These are phyloP conservation scores for Cyclotella cryptica DNA, from an alignment of 108 stramenopile genomes.

Conservation along the genomic window DNA sequence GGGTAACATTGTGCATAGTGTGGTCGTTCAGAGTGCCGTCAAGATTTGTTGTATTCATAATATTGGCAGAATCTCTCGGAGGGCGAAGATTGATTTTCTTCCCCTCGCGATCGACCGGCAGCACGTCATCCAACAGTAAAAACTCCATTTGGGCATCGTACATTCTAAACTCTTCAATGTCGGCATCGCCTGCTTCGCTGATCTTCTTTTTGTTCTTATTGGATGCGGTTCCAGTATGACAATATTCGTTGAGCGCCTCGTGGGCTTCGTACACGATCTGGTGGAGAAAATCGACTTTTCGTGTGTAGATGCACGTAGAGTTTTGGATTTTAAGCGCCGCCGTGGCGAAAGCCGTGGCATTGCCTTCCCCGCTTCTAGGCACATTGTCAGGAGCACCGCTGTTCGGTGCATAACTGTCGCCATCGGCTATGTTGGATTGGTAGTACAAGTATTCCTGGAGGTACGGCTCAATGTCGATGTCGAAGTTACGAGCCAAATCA, in stretches of 20 bases:
- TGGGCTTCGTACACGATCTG: conserved; percentile 84
- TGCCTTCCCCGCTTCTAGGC: conserved; percentile 46
- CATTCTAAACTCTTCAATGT: conserved; percentile 69
- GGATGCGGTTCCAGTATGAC: conserved; percentile 13
- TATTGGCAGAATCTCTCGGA: background rate
- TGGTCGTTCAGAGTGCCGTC: conserved; percentile 4
- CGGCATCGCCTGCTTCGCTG: conserved; percentile 48
- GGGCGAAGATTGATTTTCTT: conserved; percentile 61
- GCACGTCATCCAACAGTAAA: conserved; percentile 93
- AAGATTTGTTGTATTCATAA: background rate
- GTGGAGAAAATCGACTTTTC: conserved; percentile 97
- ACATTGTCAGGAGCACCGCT: conserved; percentile 38
- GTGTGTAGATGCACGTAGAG: conserved; percentile 83
- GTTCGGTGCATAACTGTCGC: too few species aligned
- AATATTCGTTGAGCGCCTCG: conserved; percentile 71
- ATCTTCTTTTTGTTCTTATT: conserved; percentile 34
- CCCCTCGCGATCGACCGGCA: conserved; percentile 71
- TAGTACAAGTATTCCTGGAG: conserved; percentile 65
- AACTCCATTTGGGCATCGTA: conserved; percentile 85
- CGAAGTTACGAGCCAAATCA: conserved; percentile 95
- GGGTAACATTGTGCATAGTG: conserved; percentile 24
- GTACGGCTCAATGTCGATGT: conserved; percentile 94
- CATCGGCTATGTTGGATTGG: background rate
- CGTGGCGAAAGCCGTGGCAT: conserved; percentile 89
- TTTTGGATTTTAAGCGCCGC: conserved; percentile 96